phyloP scores from a whole-genome alignment of 1,139 yeast genomes.

The Ogataea hybrid region DNA sequence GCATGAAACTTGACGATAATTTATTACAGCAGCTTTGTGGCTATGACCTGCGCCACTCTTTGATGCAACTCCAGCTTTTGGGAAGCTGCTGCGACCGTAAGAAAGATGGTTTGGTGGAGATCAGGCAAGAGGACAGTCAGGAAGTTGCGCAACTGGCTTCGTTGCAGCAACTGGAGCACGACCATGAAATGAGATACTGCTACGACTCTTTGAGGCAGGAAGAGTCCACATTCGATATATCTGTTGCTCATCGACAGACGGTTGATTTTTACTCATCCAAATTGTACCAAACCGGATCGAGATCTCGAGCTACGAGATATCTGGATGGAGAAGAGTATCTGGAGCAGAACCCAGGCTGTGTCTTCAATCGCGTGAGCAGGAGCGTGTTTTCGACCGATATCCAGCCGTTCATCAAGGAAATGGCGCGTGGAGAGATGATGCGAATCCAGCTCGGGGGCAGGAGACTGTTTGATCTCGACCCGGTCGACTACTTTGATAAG shows the following conservation, averaged over 20 bases:
- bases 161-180: neutral
- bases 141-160: neutral
- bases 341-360: conserved; percentile 20
- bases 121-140: neutral
- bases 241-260: neutral
- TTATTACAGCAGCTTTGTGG: conserved; percentile 18
- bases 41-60: conserved; percentile 26
- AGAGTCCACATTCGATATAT: neutral
- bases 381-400: conserved; percentile 21
- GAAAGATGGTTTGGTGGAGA: conserved; percentile 19
- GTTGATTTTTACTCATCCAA: conserved; percentile 29
- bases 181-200: conserved; percentile 7
- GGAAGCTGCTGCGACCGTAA: conserved; percentile 20
- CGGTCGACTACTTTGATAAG: conserved; percentile 13
- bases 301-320: conserved; percentile 21
- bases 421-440: conserved; percentile 27
- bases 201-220: neutral
- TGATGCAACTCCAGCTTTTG: conserved; percentile 30
- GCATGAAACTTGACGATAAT: conserved; percentile 19
- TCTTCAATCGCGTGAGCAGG: conserved; percentile 20
- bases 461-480: conserved; percentile 13
- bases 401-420: conserved; percentile 26
- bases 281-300: conserved; percentile 24
- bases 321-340: conserved; percentile 23
- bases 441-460: conserved; percentile 8